Base-by-base conservation (phyloP, 1,284 basidiomycete species). In the Pisolithus thermaeus region DNA sequence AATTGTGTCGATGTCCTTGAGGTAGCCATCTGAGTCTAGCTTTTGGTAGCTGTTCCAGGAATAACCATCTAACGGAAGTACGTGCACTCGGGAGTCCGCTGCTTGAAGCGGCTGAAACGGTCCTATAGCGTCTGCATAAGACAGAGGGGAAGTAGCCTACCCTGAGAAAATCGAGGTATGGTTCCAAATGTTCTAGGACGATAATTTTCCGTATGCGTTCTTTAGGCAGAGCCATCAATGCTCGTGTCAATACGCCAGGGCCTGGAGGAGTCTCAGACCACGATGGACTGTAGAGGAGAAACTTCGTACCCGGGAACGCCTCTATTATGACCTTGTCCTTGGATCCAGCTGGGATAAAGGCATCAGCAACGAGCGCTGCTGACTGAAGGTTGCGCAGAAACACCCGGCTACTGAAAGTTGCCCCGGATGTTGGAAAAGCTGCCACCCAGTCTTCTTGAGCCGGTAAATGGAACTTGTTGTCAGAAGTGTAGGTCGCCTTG, bases 241-340 rank as follows among this genome's bases (percentile, higher is more conserved):
- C 84, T 41, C 88, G 73, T 2, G 87, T 86, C 27, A 90, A 68
- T 46, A 75, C 71, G 14, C 87, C 87, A 23, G 86, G 85, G 6
- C 87, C 88, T 90, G 47, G 22, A 8, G 25, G 11, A 20, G 35
- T 54, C 9, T 41, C 38, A 28, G 42, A 25, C 35, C 7, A 45
- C 25, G 36, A 16, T 14, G 5, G 20, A 23, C 25, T 28, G 27
- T 20, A 45, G 20, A n/a, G 27, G 22, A 18, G 9, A 39, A 6
- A 12, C 40, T 12, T 48, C 56, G 65, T 52, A 85, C 88, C 88
- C 49, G 88, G 83, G 66, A 80, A 90, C 8, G 84, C 81, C 59
- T 91, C 88, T 23, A 91, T 72, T 36, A 91, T 67, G 1, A 84
- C 69, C 61, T 82, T 84, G 38, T 75, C 78, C 47, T 67, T 71